Conservation (phyloP, 345 rosid genomes). For the Pugionium dolabratum region DNA sequence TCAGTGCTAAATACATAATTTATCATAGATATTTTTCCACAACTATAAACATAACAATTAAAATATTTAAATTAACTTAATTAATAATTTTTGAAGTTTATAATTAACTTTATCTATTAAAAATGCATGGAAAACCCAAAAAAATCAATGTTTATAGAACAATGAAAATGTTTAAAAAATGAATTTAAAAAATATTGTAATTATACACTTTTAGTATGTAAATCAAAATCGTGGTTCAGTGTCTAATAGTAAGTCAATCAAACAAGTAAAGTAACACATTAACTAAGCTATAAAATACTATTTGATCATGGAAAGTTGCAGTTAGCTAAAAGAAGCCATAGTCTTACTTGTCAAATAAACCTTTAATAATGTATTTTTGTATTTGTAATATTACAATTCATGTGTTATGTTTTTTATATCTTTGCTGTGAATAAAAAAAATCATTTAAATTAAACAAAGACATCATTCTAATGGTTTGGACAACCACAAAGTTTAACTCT, state of each 20-base stretch:
- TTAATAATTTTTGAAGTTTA: no score
- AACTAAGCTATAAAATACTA: slow-evolving; percentile 26
- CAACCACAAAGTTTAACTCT: no score
- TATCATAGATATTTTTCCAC: no score
- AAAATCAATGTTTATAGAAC: no score
- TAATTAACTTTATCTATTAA: no score
- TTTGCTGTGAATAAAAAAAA: background rate
- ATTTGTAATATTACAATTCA: background rate
- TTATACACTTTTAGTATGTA: slow-evolving; percentile 7
- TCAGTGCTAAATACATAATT: no score
- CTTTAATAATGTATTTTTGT: background rate
- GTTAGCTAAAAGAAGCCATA: slow-evolving; percentile 20
- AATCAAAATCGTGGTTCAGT: slow-evolving; percentile 26
- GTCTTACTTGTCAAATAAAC: slow-evolving; percentile 15
- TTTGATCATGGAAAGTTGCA: slow-evolving; percentile 32
- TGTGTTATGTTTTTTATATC: slow-evolving; percentile 6
- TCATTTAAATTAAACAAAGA: background rate
- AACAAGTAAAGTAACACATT: slow-evolving; percentile 39
- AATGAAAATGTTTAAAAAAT: no score
- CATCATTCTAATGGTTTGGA: background rate
- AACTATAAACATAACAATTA: no score
- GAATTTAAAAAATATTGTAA: background rate
- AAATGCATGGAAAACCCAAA: no score
- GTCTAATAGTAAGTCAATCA: slow-evolving; percentile 27
- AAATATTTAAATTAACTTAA: no score